Evolutionary conservation across 1,284 basidiomycete genomes (phyloP), one percentile per base, ranked within the genome.

Genomic region (Leccinum pseudoinsigne): DNA sequence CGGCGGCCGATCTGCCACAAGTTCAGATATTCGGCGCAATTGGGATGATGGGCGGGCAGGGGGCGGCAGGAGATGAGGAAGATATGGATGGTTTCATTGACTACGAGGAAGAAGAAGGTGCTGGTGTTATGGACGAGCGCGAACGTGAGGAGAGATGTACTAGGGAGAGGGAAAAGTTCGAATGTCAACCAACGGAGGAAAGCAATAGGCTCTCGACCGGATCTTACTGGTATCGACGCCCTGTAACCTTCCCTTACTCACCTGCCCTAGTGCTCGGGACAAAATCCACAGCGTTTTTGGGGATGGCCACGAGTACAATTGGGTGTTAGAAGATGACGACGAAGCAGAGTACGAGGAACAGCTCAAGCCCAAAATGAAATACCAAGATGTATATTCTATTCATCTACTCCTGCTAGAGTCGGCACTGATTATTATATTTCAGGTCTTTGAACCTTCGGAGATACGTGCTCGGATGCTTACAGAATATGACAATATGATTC

Each of bases 371-470:
- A 93, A 95, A 68, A 90, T 91, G 80, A 91, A 87, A 70, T 93
- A 96, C 71, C 89, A 93, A 71, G 97, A 98, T 76, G 95, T 95
- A 71, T 68, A 93, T 81, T 42, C 36, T 28, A 59, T 50, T 56
- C 42, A 59, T 64, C 50, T n/a, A 28, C 60, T 58, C 42, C 50
- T 51, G 51, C 62, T 31, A 57, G 58, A 60, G 57, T 66, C 62
- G 66, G 66, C 61, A 21, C 50, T 59, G 34, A 36, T 36, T 18
- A 8, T 54, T 14, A n/a, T 54, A 60, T 67, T 64, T 40, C 71
- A 97, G 93, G 95, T 99, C 66, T 99, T 99, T 70, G 97, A 99
- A 75, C 97, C 97, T 0, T 94, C 95, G 7, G 95, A 98, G 81
- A 98, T 99, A 72, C 89, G 89, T 67, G 92, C 90, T 65, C 87